Evolutionary conservation across 345 rosid species (phyloP).

Genomic region (Populus tremula): DNA sequence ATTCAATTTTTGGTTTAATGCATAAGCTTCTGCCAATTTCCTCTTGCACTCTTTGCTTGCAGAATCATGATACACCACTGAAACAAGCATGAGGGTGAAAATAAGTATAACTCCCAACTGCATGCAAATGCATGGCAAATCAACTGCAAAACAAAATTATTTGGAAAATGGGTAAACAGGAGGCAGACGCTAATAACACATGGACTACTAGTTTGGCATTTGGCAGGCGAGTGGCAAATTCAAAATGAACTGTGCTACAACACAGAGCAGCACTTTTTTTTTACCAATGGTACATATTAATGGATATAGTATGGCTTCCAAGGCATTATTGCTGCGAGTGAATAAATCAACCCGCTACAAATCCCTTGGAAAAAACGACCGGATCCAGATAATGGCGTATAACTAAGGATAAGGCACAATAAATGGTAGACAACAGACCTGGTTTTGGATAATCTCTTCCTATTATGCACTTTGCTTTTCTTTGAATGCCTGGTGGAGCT

Average conservation of each 20-base stretch:
- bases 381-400: background rate
- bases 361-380: too few species aligned
- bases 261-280: too few species aligned
- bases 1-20: conserved; percentile 50
- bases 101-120: background rate
- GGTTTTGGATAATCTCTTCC: conserved; percentile 89
- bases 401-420: background rate
- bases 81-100: conserved; percentile 8
- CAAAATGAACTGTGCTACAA: background rate
- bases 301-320: too few species aligned
- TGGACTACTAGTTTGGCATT: background rate
- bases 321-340: too few species aligned
- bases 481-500: conserved; percentile 79
- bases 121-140: background rate
- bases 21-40: conserved; percentile 76
- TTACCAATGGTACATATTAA: too few species aligned
- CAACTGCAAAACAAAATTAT: background rate
- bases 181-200: too few species aligned
- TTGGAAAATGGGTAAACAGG: too few species aligned
- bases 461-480: conserved; percentile 74
- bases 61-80: conserved; percentile 79
- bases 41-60: conserved; percentile 87
- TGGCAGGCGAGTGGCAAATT: background rate
- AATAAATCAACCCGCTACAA: too few species aligned
- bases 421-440: conserved; percentile 40